Conservation (phyloP, 495 filamentous ascomycete genomes). For the Aspergillus funiculosus region DNA sequence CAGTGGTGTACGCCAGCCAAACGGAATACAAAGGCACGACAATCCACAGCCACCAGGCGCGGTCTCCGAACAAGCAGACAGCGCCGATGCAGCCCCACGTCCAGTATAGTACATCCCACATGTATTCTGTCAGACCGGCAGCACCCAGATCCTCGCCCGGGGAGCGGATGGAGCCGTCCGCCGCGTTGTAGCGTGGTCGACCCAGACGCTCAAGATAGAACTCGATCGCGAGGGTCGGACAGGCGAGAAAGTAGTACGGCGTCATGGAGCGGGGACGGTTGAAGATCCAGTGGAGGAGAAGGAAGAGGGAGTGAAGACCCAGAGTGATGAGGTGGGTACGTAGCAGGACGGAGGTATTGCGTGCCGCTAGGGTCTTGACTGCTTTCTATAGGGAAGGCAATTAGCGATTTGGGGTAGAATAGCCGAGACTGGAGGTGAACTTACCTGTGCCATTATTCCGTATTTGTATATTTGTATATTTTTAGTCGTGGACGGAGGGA, state of each 20-base stretch:
- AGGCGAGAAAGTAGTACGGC: conserved; percentile 64
- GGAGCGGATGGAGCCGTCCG: conserved; percentile 60
- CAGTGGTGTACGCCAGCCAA: conserved; percentile 60
- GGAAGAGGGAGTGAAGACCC: conserved; percentile 64
- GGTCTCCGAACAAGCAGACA: conserved; percentile 65
- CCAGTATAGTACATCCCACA: conserved; percentile 96
- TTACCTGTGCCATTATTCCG: conserved; percentile 33
- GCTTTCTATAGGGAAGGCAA: conserved; percentile 63
- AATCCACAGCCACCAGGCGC: conserved; percentile 69
- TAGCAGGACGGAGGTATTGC: conserved; percentile 67
- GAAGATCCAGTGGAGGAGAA: conserved; percentile 61
- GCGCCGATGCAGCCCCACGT: conserved; percentile 66
- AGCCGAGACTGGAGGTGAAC: not conserved
- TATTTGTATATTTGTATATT: too few relatives aligned
- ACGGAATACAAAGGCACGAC: conserved; percentile 65
- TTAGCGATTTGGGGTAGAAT: conserved; percentile 4
- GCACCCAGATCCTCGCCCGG: conserved; percentile 86
- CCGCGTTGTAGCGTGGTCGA: conserved; percentile 62
- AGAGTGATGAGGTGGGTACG: conserved; percentile 73
- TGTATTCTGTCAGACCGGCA: conserved; percentile 87
- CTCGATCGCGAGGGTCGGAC: conserved; percentile 72
- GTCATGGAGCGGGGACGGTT: conserved; percentile 61
- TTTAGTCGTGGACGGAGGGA: too few relatives aligned
- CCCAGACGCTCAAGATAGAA: conserved; percentile 76
- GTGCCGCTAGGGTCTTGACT: conserved; percentile 79